Evolutionary conservation across 169 alveolate species (phyloP), one percentile per base, ranked within the genome.

Genomic region (Plasmodium billcollinsi): DNA sequence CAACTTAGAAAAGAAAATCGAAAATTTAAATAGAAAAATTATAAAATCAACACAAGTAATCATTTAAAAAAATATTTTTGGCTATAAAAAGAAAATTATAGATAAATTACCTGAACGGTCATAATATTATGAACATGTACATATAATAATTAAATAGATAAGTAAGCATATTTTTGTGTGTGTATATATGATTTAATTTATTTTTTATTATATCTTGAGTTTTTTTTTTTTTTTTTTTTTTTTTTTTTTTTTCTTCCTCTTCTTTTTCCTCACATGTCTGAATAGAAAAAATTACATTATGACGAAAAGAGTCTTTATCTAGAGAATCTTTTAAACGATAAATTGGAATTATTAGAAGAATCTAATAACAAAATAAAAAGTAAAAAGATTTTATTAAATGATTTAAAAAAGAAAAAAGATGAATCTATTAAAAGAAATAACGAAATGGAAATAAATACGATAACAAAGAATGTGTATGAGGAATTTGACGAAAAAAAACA

Each of bases 321-420:
- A 45, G 73, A 80, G n/a, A 67, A 80, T 12, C 2, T 67, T 21
- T 59, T 80, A n/a, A 67, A 80, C 1, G 90, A 80, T 2, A 80
- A 80, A 18, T 45, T 52, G 45, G 29, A 4, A 26, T 29, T 2
- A 43, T 29, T 80, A 9, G 63, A 80, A 3, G 90, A 80, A 29
- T 67, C 83, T 18, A 50, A 80, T 21, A 14, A 71, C 26, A 52
- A 21, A 14, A 66, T 67, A 29, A 54, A 45, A 21, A 80, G 21
- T 14, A 80, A 80, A 67, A 80, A 80, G 8, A 52, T 29, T 0
- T 24, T 80, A 5, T n/a, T 80, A 26, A 67, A 54, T 21, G 80
- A 80, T 39, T 59, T 80, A 71, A 80, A 80, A 45, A 69, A 47
- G 26, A 80, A 80, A 80, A 80, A 80, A 43, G 90, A 80, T 1